Evolutionary conservation across 1,139 yeast species (phyloP).

Genomic region (Magnusiomyces starmeri): DNA sequence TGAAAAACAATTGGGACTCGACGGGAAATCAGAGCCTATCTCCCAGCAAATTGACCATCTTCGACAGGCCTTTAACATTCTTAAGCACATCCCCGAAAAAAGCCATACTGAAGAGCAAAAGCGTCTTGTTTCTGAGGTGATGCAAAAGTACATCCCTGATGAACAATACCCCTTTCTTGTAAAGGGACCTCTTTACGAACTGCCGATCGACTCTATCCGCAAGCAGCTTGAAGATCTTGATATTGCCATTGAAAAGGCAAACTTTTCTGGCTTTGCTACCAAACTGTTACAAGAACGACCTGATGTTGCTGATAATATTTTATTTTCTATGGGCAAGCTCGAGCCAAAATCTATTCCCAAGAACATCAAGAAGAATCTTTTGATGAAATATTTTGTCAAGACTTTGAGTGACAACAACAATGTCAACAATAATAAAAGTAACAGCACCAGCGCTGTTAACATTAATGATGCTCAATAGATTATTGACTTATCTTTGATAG

Average conservation of each 20-base stretch:
- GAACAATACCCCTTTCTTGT: slow-evolving; percentile 14
- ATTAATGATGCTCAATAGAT: no score
- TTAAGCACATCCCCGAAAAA: slow-evolving; percentile 9
- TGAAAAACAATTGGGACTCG: slow-evolving; percentile 25
- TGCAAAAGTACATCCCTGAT: slow-evolving; percentile 41
- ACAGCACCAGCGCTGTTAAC: no score
- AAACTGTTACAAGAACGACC: slow-evolving; percentile 29
- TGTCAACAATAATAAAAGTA: no score
- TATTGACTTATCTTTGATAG: no score
- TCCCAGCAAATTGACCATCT: slow-evolving; percentile 23
- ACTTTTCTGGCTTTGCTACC: slow-evolving; percentile 24
- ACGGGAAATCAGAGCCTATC: slow-evolving; percentile 24
- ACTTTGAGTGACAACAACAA: slow-evolving; percentile 7
- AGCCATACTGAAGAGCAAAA: slow-evolving; percentile 7
- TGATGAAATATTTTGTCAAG: slow-evolving; percentile 29
- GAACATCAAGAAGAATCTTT: slow-evolving; percentile 32
- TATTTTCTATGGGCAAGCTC: slow-evolving; percentile 27
- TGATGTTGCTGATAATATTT: slow-evolving; percentile 28
- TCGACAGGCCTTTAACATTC: slow-evolving; percentile 18
- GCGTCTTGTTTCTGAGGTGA: slow-evolving; percentile 26
- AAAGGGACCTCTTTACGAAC: slow-evolving; percentile 20
- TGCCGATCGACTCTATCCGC: slow-evolving; percentile 26
- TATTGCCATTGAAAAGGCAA: slow-evolving; percentile 23
- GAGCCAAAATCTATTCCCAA: slow-evolving; percentile 22
- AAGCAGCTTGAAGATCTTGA: slow-evolving; percentile 26